Base-by-base conservation (phyloP, 2,329 filamentous ascomycete species). In the Tetracladium maxilliforme region DNA sequence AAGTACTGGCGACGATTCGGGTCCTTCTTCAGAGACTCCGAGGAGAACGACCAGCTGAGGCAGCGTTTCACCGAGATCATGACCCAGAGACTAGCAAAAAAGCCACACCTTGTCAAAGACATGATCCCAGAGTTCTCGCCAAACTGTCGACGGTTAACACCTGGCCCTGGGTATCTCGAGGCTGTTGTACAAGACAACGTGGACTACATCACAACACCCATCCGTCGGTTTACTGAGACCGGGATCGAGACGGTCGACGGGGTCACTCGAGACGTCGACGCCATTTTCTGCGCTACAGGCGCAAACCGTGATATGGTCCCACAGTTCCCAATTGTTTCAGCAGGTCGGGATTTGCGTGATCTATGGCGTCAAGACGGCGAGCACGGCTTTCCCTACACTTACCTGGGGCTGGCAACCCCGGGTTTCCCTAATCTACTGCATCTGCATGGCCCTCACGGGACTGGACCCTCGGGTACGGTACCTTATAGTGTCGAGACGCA, bases 401-500 rank as follows among this genome's bases (percentile, higher is more conserved):
- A 81, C 35, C 50, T 79, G 6, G 74, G 73, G 0, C 37, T 72
- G 2, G 64, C 66, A 1, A 65, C 69, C 0, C 72, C 74, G 0
- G 65, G 62, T 0, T 79, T 79, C 32, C 74, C 75, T 0, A 82
- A 81, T 33, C 49, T 80, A 0, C 54, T 77, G 15, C 75, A 73
- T 40, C 39, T 79, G 6, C 61, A 65, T 15, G 75, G 74, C 0
- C 71, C 73, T 0, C 58, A 73, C 36, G 56, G 59, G 2, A 56
- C 61, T 0, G 70, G 69, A 0, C 58, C 65, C 3, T 69, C 66
- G 3, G 76, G 75, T 2, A 80, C 71, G 0, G 66, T 80, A 0
- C 74, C 75, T 2, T 68, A 78, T 37, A 64, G 58, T 30, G 58
- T 75, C 14, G 78, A 83, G 44, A 71, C 63, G 6, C 68, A 77